phyloP scores from a whole-genome alignment of 768 basidiomycete genomes.

The Suillus lakei region DNA sequence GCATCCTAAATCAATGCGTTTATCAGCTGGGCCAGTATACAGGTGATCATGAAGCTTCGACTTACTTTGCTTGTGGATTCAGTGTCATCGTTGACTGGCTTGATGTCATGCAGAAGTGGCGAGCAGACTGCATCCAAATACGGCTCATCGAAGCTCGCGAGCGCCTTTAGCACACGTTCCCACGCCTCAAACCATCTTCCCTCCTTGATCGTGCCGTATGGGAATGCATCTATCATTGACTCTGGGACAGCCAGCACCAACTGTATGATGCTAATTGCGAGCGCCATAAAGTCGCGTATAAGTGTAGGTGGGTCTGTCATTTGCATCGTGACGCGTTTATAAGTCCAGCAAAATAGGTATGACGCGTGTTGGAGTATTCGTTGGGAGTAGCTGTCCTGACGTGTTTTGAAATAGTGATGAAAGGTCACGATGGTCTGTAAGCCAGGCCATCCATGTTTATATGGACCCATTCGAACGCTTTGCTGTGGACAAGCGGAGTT shows the following conservation, averaged over 20 bases:
- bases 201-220: too few species aligned
- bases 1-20: background rate
- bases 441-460: background rate
- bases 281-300: background rate
- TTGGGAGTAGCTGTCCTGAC: background rate
- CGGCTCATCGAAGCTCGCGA: background rate
- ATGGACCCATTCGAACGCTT: background rate
- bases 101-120: background rate
- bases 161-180: background rate
- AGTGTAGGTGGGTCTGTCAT: background rate
- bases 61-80: background rate
- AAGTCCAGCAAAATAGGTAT: background rate
- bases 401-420: background rate
- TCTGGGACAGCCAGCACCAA: background rate
- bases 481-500: constrained; percentile 9
- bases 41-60: background rate
- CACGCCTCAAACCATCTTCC: constrained; percentile 3
- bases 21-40: background rate
- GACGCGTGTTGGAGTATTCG: constrained; percentile 7
- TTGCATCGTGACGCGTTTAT: background rate
- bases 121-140: background rate
- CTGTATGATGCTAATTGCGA: background rate
- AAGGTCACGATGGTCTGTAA: background rate
- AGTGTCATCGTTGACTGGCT: background rate
- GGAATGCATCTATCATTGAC: background rate